Evolutionary conservation across 2,329 filamentous ascomycete species (phyloP).

Genomic region (Nigrospora sphaerica): DNA sequence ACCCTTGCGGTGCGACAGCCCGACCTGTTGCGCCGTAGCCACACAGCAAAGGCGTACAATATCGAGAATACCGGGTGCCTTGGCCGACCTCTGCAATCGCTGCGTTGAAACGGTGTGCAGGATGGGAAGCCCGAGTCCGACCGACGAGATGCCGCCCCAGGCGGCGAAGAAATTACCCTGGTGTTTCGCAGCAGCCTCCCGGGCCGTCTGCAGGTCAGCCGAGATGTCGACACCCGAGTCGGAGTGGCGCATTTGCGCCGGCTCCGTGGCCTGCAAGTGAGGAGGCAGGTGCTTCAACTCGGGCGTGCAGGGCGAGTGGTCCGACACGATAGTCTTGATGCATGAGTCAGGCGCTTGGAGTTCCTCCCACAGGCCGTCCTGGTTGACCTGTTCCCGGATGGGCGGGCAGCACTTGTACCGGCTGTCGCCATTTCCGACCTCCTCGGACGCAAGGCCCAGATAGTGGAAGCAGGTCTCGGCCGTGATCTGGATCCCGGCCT

Average conservation of each 20-base stretch:
- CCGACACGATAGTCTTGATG: conserved; percentile 86
- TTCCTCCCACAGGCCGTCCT: conserved; percentile 82
- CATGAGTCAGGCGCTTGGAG: conserved; percentile 65
- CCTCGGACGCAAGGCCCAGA: conserved; percentile 74
- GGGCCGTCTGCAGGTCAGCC: conserved; percentile 19
- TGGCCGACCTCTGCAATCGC: conserved; percentile 41
- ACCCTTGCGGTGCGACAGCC: conserved; percentile 75
- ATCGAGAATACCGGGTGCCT: conserved; percentile 55
- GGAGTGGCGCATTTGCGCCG: conserved; percentile 34
- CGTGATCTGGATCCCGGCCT: conserved; percentile 73
- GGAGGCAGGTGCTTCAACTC: conserved; percentile 82
- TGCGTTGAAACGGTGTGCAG: conserved; percentile 71
- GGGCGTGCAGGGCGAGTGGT: conserved; percentile 94
- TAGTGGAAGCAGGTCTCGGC: conserved; percentile 97
- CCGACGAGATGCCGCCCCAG: conserved; percentile 93
- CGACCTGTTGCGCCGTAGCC: conserved; percentile 85
- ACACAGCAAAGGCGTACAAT: conserved; percentile 79
- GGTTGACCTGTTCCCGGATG: conserved; percentile 74
- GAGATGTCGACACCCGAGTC: conserved; percentile 49
- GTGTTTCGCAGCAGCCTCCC: conserved; percentile 28
- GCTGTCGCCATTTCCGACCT: conserved; percentile 78
- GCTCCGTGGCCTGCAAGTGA: conserved; percentile 46
- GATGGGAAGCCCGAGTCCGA: conserved; percentile 87
- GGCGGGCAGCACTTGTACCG: conserved; percentile 93
- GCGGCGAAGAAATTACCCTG: conserved; percentile 87